Evolutionary conservation across 208 protist species (phyloP), one percentile per base, ranked within the genome.

Genomic region (Leptomonas pyrrhocoris): DNA sequence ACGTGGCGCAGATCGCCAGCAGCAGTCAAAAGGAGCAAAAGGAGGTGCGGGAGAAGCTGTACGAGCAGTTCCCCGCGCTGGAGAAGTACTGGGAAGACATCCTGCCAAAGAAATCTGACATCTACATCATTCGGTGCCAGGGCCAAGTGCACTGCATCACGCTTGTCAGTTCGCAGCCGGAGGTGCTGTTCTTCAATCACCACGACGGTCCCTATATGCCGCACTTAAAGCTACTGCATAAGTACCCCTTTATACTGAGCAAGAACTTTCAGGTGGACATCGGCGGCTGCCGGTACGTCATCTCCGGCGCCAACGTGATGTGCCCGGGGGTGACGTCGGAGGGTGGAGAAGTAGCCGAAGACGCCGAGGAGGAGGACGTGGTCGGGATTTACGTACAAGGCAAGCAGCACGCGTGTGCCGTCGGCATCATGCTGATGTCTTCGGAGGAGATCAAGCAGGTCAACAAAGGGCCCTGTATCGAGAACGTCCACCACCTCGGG

Each of bases 241-340:
- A 98, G 84, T 99, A 99, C 74, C 98, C 98, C 16, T 91, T 97
- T 58, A 98, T 99, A 46, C 85, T 99, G 25, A 36, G 7, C 49
- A 86, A 85, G 54, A 65, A 89, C 28, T 84, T 99, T 30, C 98
- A 99, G 77, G 97, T 99, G 12, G 98, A 99, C 83, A 92, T 94
- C 74, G 98, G 98, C 50, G 98, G 96, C 66, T 99, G 99, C 78
- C 96, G 94, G 66, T 98, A 98, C 76, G 92, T 99, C 46, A 71
- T 99, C 34, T 94, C 91, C 9, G 98, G 98, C n/a, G 97, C 98
- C 1, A 95, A 99, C 74, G 92, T 99, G 45, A 99, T 99, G 98
- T 99, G 97, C 79, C 97, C 78, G 27, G 98, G 98, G 30, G 80
- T 99, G 31, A 99, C 98, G 30, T 98, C 97, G 36, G 74, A 78